These are phyloP conservation scores for Lolium multiflorum DNA, from an alignment of 176 grass and related monocot species.

Conservation along the genomic window DNA sequence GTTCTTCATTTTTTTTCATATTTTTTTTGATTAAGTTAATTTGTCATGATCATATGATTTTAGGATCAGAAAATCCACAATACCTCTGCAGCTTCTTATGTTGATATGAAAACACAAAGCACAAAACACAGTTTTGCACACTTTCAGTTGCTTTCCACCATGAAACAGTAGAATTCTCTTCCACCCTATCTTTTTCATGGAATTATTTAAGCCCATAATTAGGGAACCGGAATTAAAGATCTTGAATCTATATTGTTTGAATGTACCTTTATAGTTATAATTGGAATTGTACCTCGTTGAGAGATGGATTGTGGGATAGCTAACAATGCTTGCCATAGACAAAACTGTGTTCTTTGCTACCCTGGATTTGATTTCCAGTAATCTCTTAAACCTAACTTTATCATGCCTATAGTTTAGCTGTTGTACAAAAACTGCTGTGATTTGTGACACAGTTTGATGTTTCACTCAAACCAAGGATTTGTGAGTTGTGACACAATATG, in stretches of 20 bases:
- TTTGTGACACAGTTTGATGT: conserved; percentile 9
- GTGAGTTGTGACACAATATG: neutral
- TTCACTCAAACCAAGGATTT: conserved; percentile 8
- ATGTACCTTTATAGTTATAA: neutral
- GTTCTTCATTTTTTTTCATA: neutral
- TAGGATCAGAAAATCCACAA: neutral
- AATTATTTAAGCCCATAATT: neutral
- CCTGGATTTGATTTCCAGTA: conserved; percentile 84
- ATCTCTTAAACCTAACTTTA: conserved; percentile 61
- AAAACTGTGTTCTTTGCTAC: conserved; percentile 45
- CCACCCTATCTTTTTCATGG: neutral
- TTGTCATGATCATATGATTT: neutral
- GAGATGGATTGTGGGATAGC: neutral
- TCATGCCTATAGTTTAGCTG: conserved; percentile 59
- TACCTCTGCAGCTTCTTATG: neutral
- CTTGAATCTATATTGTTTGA: neutral
- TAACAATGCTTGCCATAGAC: neutral
- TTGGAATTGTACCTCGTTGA: neutral
- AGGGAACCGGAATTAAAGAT: neutral
- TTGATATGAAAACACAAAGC: neutral
- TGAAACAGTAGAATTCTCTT: conserved; percentile 1
- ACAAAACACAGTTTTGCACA: neutral
- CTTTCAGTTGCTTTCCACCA: neutral
- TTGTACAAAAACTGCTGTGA: neutral
- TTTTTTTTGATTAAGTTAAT: neutral